Conservation (phyloP, 1,284 basidiomycete species). For the Naganishia sp. region DNA sequence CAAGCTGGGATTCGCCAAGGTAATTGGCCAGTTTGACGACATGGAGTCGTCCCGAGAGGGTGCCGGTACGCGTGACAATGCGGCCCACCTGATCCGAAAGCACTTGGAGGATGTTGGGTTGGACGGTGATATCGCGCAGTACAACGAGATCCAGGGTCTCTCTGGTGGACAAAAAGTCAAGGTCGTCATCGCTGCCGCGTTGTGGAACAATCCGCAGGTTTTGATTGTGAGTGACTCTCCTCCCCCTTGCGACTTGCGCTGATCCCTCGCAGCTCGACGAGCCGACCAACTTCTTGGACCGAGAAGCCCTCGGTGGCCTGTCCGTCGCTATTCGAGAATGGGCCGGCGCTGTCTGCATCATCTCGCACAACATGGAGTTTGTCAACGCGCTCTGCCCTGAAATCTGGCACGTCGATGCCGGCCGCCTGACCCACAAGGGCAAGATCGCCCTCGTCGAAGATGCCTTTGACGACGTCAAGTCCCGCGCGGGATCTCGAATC, state of each 20-base stretch:
- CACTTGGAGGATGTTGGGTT: constrained; percentile 92
- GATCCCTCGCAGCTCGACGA: constrained; percentile 65
- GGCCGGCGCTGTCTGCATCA: constrained; percentile 91
- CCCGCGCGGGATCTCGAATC: constrained; percentile 47
- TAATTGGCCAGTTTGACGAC: constrained; percentile 95
- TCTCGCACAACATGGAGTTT: constrained; percentile 88
- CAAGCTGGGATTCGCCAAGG: constrained; percentile 84
- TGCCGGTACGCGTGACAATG: constrained; percentile 82
- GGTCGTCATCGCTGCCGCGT: constrained; percentile 87
- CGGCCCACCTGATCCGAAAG: constrained; percentile 76
- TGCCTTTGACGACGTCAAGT: constrained; percentile 61
- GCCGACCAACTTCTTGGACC: constrained; percentile 95
- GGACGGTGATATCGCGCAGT: constrained; percentile 95
- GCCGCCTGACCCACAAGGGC: constrained; percentile 78
- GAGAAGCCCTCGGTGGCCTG: constrained; percentile 68
- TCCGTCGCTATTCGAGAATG: constrained; percentile 95
- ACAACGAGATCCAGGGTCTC: constrained; percentile 89
- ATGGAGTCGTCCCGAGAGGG: constrained; percentile 92
- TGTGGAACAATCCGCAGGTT: constrained; percentile 93
- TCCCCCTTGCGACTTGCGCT: background rate
- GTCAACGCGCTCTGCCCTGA: constrained; percentile 76
- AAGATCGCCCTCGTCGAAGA: constrained; percentile 84
- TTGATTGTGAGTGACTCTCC: constrained; percentile 36
- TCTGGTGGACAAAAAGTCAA: constrained; percentile 98
- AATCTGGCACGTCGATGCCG: constrained; percentile 59